Conservation (phyloP, 257 asterid genomes). For the Nicotiana paniculata region DNA sequence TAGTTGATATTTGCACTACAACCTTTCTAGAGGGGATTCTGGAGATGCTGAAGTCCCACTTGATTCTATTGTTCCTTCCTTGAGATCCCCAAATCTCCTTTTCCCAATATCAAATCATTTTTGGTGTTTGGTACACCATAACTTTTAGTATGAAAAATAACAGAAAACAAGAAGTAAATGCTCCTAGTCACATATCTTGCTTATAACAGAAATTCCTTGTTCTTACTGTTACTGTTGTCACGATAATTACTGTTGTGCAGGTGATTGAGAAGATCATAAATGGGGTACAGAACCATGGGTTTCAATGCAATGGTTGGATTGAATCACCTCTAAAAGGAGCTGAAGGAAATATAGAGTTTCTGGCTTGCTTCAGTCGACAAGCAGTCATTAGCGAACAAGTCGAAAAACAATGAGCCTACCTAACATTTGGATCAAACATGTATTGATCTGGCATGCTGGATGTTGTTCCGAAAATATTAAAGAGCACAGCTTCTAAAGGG, state of each 20-base stretch:
- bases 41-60: neutral
- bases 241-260: conserved; percentile 22
- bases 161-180: neutral
- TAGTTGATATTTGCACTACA: neutral
- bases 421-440: neutral
- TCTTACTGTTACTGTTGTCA: neutral
- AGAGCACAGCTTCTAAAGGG: neutral
- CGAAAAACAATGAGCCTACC: neutral
- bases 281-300: conserved; percentile 70
- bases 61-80: neutral
- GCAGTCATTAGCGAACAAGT: neutral
- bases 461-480: neutral
- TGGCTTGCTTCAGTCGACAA: conserved; percentile 52
- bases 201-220: neutral
- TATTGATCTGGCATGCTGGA: neutral
- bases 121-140: neutral
- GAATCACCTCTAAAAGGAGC: conserved; percentile 94
- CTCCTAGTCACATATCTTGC: neutral
- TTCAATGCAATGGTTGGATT: conserved; percentile 82
- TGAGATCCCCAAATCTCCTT: neutral
- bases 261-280: conserved; percentile 69
- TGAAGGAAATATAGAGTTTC: conserved; percentile 90
- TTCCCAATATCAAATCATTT: neutral
- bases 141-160: neutral
- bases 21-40: neutral